Evolutionary conservation across 2,329 filamentous ascomycete species (phyloP).

Genomic region (Alternaria gaisen): DNA sequence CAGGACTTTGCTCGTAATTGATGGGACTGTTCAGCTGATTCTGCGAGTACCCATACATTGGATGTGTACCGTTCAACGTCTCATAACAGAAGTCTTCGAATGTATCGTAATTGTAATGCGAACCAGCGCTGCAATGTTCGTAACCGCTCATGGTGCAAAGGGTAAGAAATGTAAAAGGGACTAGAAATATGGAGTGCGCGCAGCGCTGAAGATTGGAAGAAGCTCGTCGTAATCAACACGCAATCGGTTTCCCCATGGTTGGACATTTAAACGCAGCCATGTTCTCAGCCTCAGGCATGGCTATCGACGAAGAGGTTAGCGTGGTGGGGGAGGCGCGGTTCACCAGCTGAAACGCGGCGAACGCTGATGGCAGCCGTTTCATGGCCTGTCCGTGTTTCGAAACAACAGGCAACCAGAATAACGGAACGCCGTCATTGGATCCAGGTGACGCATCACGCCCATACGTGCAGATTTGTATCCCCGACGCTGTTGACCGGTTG

Average conservation of each 20-base stretch:
- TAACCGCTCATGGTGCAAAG: constrained; percentile 20
- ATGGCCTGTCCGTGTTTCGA: constrained; percentile 33
- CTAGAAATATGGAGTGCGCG: not conserved
- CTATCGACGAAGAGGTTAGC: not conserved
- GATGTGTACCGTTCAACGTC: not conserved
- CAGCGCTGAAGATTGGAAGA: not conserved
- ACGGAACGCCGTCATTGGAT: constrained; percentile 15
- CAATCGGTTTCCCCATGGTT: not conserved
- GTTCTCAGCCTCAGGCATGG: constrained; percentile 2
- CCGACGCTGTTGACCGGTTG: constrained; percentile 13
- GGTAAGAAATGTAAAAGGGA: not conserved
- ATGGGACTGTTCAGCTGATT: not conserved
- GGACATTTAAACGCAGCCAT: constrained; percentile 3
- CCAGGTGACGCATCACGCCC: not conserved
- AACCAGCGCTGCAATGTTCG: constrained; percentile 18
- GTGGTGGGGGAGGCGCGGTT: constrained; percentile 30
- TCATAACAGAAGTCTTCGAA: not conserved
- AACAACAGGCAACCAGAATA: constrained; percentile 18
- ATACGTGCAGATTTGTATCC: constrained; percentile 11
- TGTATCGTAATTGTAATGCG: constrained; percentile 14
- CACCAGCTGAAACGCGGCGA: constrained; percentile 36
- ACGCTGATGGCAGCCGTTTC: constrained; percentile 20
- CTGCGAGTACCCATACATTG: constrained; percentile 1
- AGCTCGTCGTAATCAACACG: not conserved
- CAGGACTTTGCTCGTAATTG: not conserved